These are phyloP conservation scores for Chiua virens DNA, from an alignment of 768 basidiomycete species.

Conservation along the genomic window DNA sequence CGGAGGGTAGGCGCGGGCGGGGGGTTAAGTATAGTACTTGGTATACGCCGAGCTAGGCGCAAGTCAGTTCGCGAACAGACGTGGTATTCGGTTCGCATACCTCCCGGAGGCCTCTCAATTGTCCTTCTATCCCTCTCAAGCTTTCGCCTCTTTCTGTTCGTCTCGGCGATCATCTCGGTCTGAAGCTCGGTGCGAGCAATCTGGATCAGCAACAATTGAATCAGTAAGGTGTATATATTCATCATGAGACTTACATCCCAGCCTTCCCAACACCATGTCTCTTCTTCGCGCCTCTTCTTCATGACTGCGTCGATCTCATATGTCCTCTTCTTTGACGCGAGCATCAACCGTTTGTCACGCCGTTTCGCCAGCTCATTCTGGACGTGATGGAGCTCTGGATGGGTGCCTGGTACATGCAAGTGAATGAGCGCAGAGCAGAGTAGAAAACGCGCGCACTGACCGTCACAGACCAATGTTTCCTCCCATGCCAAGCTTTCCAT, in stretches of 20 bases:
- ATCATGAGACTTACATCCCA: constrained; percentile 67
- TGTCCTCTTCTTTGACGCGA: constrained; percentile 72
- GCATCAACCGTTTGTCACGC: constrained; percentile 76
- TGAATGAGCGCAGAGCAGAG: background rate
- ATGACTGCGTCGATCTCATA: constrained; percentile 65
- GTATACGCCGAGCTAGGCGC: constrained; percentile 55
- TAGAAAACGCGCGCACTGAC: constrained; percentile 42
- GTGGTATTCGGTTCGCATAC: constrained; percentile 37
- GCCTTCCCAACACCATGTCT: constrained; percentile 81
- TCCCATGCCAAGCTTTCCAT: constrained; percentile 92
- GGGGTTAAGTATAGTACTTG: constrained; percentile 49
- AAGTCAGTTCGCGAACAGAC: constrained; percentile 2
- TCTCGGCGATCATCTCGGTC: constrained; percentile 85
- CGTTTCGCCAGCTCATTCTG: constrained; percentile 77
- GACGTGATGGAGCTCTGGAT: constrained; percentile 84
- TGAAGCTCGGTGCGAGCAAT: constrained; percentile 76
- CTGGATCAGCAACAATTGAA: constrained; percentile 36
- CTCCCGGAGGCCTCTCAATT: constrained; percentile 70
- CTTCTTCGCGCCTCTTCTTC: constrained; percentile 66
- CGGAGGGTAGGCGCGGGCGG: constrained; percentile 61
- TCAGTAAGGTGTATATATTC: constrained; percentile 7
- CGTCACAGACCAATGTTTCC: constrained; percentile 73
- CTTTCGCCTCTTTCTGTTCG: constrained; percentile 79
- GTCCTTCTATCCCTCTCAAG: constrained; percentile 84
- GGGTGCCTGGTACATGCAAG: constrained; percentile 53